These are phyloP conservation scores for Gaertneriomyces sp. DNA, from an alignment of 192 early-diverging fungal genomes.

Conservation along the genomic window DNA sequence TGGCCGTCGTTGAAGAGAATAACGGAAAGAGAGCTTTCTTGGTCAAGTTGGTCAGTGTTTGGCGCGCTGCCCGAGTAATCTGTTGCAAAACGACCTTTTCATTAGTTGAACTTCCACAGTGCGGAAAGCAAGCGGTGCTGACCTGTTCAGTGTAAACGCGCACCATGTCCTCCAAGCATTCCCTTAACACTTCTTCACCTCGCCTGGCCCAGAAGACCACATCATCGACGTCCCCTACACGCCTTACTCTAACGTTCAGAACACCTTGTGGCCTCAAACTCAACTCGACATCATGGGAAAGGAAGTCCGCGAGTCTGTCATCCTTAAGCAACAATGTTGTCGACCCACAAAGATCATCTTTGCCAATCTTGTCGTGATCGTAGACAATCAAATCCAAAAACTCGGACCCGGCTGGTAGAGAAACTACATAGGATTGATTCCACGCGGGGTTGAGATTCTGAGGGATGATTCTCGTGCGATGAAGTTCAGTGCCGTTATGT, in stretches of 20 bases:
- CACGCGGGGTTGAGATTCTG: slow-evolving; percentile 47
- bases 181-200: slow-evolving; percentile 31
- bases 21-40: too few species aligned
- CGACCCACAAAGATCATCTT: slow-evolving; percentile 32
- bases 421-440: slow-evolving; percentile 32
- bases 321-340: slow-evolving; percentile 29
- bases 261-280: slow-evolving; percentile 38
- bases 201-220: slow-evolving; percentile 36
- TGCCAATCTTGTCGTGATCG: slow-evolving; percentile 35
- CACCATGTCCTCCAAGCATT: slow-evolving; percentile 44
- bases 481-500: slow-evolving; percentile 22
- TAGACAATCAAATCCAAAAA: slow-evolving; percentile 39
- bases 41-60: too few species aligned
- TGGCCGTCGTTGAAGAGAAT: too few species aligned
- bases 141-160: slow-evolving; percentile 36
- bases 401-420: slow-evolving; percentile 15
- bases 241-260: slow-evolving; percentile 31
- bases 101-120: background rate
- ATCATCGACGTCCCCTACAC: slow-evolving; percentile 46
- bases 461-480: slow-evolving; percentile 26
- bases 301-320: slow-evolving; percentile 30
- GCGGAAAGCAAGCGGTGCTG: background rate
- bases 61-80: too few species aligned
- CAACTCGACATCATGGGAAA: slow-evolving; percentile 34
- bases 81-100: too few species aligned